Evolutionary conservation across 805 yeast genomes (phyloP), one percentile per base, ranked within the genome.

Genomic region (Sungouiella thailandica): DNA sequence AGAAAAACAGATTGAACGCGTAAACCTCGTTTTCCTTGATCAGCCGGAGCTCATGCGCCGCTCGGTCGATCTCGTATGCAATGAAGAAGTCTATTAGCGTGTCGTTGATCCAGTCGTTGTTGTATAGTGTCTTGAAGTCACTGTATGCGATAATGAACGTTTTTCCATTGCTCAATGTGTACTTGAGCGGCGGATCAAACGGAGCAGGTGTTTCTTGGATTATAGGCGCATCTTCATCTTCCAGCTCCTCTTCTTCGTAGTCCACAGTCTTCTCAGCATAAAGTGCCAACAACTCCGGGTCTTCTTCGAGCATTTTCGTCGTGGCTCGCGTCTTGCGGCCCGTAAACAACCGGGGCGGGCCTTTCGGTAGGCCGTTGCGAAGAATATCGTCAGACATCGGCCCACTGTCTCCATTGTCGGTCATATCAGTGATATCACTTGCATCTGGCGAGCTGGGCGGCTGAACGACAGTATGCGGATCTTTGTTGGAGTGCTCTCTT

Each of bases 91-190:
- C 96, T 35, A 93, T 80, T 31, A 93, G 65, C 0, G 83, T 74
- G 51, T 93, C 98, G 60, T 93, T 90, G 31, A 93, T 75, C 89
- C 95, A 90, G 41, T 83, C 85, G 29, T 80, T 79, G 37, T 82
- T 80, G 50, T 80, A 78, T 7, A 90, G 67, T 28, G 96, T 83
- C 41, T 75, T 76, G 55, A 83, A 86, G 52, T 93, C 98, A 24
- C 74, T 68, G 39, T 76, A 72, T 1, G 78, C 68, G 7, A 90
- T 72, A 4, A 72, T 70, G 43, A 83, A 71, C 1, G 60, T 55
- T 25, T 75, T 69, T 4, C 71, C 72, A 45, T 78, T 81, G 17
- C 59, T 53, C 47, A 87, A 79, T 12, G 58, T 60, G 43, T 74
- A 69, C 20, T 62, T 65, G 31, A 83, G 55, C 4, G 67, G 62